Evolutionary conservation across 2,329 filamentous ascomycete genomes (phyloP), one percentile per base, ranked within the genome.

Genomic region (Calonectria multiphialidica): DNA sequence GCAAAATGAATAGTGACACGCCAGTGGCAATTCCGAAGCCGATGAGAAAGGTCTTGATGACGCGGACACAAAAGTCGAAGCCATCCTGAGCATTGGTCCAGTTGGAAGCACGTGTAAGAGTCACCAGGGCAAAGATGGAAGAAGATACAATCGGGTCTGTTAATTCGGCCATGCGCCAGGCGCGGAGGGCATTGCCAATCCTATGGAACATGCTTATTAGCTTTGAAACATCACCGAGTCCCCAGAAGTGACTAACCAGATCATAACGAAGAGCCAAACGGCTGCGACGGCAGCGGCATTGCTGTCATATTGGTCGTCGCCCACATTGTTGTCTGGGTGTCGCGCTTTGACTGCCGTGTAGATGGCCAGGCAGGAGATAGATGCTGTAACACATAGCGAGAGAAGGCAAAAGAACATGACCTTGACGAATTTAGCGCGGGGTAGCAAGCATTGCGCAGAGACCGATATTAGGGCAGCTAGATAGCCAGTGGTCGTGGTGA

Each of bases 261-360:
- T 73, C 64, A 71, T 73, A 16, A 71, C 28, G 47, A 73, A 71
- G 9, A 73, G 68, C 72, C 72, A 73, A 42, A 73, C 40, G 6
- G 57, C 72, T 6, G 64, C 61, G n/a, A 71, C 53, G 12, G 59
- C 68, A 6, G 68, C 45, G 21, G 71, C 71, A 25, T 62, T 71
- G 49, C 71, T 65, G 23, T 73, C 71, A 28, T 73, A 73, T 53
- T 45, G 28, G 23, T 70, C 68, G 5, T 50, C 23, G 15, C n/a
- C 35, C 16, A 40, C 25, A 37, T 71, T 64, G 50, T 63, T 50
- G 21, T 33, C 10, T 2, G 71, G 59, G 55, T 59, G 25, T 25
- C 71, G 68, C 25, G 71, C 57, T 42, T 71, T 68, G 21, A 73
- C 59, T 13, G 71, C 71, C 1, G 68, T 65, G 28, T 65, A 71